These are phyloP conservation scores for Striga asiatica DNA, from an alignment of 257 asterid genomes.

Conservation along the genomic window DNA sequence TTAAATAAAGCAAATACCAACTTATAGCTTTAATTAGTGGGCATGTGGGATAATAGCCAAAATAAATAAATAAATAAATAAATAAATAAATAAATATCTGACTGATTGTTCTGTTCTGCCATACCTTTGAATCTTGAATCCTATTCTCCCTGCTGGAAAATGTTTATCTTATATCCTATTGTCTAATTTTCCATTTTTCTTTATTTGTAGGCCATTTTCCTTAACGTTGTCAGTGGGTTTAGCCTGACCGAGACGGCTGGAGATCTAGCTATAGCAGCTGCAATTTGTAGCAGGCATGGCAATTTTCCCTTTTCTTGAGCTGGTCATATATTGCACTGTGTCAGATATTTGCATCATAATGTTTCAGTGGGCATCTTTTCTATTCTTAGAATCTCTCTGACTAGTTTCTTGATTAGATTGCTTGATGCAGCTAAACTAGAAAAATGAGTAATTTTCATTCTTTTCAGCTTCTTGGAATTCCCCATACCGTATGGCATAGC, in stretches of 20 bases:
- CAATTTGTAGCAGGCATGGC: constrained; percentile 92
- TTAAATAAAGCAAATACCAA: neutral
- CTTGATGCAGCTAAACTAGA: neutral
- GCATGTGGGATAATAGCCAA: neutral
- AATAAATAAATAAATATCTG: neutral
- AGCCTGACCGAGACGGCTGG: constrained; percentile 78
- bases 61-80: neutral
- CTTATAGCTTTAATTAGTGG: neutral
- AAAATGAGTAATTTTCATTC: constrained; percentile 3
- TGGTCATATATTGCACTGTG: neutral
- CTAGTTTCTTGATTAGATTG: no score
- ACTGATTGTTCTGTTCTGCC: neutral
- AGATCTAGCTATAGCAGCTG: constrained; percentile 92
- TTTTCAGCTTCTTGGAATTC: constrained; percentile 75
- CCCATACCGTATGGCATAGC: constrained; percentile 82
- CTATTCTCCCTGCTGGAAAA: no score
- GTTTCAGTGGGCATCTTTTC: no score
- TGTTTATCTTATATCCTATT: neutral
- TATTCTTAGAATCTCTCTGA: no score
- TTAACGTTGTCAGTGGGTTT: constrained; percentile 71
- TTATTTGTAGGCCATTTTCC: constrained; percentile 51
- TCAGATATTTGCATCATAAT: no score
- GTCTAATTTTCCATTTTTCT: constrained; percentile 14
- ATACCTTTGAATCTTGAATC: neutral
- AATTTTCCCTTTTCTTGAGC: neutral